phyloP scores from a whole-genome alignment of 306 rosid genomes.

The Quercus berberidifolia region DNA sequence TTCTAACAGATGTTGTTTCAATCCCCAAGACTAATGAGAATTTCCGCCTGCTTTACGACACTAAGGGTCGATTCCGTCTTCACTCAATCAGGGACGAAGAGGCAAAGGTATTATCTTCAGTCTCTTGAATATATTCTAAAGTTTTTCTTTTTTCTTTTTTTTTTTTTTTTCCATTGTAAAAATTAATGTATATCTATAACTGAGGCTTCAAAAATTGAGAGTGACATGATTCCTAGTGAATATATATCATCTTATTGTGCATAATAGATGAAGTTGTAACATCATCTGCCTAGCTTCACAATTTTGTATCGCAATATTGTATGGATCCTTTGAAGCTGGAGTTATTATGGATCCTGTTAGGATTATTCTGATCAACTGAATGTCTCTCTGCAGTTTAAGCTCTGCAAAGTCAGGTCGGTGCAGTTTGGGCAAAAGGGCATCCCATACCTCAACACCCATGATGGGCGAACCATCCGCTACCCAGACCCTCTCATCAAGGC shows the following conservation, averaged over 20 bases:
- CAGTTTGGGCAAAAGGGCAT: slow-evolving; percentile 77
- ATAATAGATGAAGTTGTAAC: not conserved
- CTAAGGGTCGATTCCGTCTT: slow-evolving; percentile 69
- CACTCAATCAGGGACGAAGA: slow-evolving; percentile 79
- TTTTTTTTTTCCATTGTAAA: not conserved
- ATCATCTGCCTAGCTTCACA: not conserved
- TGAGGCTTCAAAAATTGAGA: not conserved
- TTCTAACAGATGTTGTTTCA: slow-evolving; percentile 61
- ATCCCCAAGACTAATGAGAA: slow-evolving; percentile 72
- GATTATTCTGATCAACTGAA: not conserved
- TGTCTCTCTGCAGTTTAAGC: slow-evolving; percentile 51
- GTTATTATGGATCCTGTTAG: not conserved
- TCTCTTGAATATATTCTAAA: not conserved
- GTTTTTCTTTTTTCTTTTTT: too few species aligned
- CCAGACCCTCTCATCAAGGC: slow-evolving; percentile 83
- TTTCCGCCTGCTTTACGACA: slow-evolving; percentile 73
- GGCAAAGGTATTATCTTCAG: slow-evolving; percentile 49
- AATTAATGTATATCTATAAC: not conserved
- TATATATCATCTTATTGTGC: not conserved
- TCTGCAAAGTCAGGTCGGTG: slow-evolving; percentile 73
- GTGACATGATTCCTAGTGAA: not conserved
- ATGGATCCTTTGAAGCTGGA: not conserved
- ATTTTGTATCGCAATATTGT: not conserved
- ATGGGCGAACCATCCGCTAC: slow-evolving; percentile 86
- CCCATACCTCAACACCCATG: slow-evolving; percentile 74